phyloP scores from a whole-genome alignment of 192 early-diverging fungal genomes.

The Linnemannia hyalina region DNA sequence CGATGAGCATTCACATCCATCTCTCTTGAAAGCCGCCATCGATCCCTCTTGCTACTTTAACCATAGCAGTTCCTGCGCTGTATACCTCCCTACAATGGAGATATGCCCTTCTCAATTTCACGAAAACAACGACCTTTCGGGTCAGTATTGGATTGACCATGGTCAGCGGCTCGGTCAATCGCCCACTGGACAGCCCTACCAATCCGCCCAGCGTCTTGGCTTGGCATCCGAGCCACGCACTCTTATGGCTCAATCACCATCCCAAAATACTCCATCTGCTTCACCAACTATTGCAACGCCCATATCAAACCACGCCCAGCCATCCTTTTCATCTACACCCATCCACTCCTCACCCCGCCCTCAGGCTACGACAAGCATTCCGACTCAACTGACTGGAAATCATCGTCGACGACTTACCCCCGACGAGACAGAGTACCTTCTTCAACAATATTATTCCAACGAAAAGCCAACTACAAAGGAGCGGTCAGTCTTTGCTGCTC shows the following conservation, averaged over 20 bases:
- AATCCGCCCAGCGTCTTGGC: background rate
- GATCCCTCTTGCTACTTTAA: background rate
- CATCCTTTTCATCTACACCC: background rate
- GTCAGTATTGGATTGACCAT: background rate
- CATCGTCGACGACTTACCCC: slow-evolving; percentile 73
- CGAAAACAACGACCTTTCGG: background rate
- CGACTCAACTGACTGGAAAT: background rate
- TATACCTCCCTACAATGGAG: background rate
- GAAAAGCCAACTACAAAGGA: slow-evolving; percentile 75
- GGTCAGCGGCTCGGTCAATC: background rate
- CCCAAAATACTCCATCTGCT: background rate
- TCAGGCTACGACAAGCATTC: background rate
- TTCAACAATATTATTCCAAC: slow-evolving; percentile 69
- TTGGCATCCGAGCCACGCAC: background rate
- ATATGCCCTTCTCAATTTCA: background rate
- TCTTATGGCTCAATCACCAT: background rate
- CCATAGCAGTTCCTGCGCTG: background rate
- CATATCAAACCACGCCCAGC: background rate
- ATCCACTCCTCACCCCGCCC: background rate
- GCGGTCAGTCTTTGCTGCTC: slow-evolving; percentile 70
- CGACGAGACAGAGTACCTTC: slow-evolving; percentile 75
- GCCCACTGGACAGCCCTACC: background rate
- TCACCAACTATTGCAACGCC: background rate
- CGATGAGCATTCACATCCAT: background rate
- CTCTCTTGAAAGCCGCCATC: background rate